Evolutionary conservation across 306 rosid species (phyloP).

Genomic region (barrel medic (Medicago truncatula)): DNA sequence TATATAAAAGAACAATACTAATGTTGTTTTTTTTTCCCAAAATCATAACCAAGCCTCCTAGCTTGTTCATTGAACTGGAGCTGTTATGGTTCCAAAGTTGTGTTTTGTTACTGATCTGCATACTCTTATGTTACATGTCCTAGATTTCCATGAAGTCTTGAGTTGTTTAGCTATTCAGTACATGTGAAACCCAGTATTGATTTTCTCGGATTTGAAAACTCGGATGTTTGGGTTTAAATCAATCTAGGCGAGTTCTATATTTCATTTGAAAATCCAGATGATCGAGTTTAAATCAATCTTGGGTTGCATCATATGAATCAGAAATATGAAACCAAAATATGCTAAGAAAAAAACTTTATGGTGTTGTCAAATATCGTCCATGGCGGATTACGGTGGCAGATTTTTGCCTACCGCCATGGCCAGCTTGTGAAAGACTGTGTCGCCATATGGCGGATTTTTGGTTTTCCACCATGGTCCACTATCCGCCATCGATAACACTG

Average conservation of each 20-base stretch:
- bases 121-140: not conserved
- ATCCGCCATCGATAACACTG: too few species aligned
- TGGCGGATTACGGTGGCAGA: too few species aligned
- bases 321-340: not conserved
- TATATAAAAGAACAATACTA: not conserved
- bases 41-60: not conserved
- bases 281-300: conserved; percentile 6
- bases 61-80: not conserved
- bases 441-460: too few species aligned
- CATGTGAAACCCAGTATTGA: not conserved
- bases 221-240: too few species aligned
- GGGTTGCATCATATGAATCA: conserved; percentile 1
- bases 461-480: too few species aligned
- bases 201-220: conserved; percentile 10
- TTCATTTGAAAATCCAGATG: not conserved
- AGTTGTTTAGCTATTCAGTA: not conserved
- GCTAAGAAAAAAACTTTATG: not conserved
- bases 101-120: conserved; percentile 26
- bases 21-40: not conserved
- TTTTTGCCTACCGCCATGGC: too few species aligned
- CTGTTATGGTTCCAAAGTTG: conserved; percentile 13
- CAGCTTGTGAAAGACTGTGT: too few species aligned
- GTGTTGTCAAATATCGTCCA: too few species aligned
- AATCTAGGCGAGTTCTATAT: not conserved
- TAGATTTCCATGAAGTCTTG: too few species aligned